Percentiles rank a stretch among this genome's conserved stretches.
Conservation (phyloP, 1,284 basidiomycete species). For the Farysia itapuensis region DNA sequence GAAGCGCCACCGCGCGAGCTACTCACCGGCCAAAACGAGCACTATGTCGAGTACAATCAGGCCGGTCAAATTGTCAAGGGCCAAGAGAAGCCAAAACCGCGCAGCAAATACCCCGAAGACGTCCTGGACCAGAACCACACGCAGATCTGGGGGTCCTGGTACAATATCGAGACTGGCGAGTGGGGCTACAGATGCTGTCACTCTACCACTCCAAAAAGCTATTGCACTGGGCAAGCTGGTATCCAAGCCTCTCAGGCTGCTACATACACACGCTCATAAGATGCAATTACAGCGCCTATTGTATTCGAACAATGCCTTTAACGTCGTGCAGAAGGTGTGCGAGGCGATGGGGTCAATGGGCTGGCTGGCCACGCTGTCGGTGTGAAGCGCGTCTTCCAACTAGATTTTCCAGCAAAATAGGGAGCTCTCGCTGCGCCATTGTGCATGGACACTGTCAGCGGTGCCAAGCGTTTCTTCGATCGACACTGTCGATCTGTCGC, state of each 20-base stretch:
- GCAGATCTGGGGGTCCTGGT: conserved; percentile 94
- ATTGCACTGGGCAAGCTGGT: conserved; percentile 87
- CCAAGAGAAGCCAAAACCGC: conserved; percentile 77
- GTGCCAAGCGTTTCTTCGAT: too few species aligned
- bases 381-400: too few species aligned
- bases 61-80: conserved; percentile 89
- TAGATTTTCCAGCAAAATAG: too few species aligned
- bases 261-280: too few species aligned
- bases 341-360: too few species aligned
- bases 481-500: too few species aligned
- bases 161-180: conserved; percentile 69
- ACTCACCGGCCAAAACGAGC: conserved; percentile 87
- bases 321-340: too few species aligned
- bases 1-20: conserved; percentile 84
- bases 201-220: conserved; percentile 79
- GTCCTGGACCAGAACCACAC: conserved; percentile 93
- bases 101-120: conserved; percentile 75
- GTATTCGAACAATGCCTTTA: too few species aligned
- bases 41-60: conserved; percentile 95
- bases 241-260: conserved; percentile 73
- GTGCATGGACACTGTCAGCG: too few species aligned
- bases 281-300: too few species aligned
- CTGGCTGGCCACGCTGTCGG: too few species aligned
- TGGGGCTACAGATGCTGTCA: conserved; percentile 98
- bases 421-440: too few species aligned